phyloP scores from a whole-genome alignment of 2,329 filamentous ascomycete genomes.

The Phoma herbarum region DNA sequence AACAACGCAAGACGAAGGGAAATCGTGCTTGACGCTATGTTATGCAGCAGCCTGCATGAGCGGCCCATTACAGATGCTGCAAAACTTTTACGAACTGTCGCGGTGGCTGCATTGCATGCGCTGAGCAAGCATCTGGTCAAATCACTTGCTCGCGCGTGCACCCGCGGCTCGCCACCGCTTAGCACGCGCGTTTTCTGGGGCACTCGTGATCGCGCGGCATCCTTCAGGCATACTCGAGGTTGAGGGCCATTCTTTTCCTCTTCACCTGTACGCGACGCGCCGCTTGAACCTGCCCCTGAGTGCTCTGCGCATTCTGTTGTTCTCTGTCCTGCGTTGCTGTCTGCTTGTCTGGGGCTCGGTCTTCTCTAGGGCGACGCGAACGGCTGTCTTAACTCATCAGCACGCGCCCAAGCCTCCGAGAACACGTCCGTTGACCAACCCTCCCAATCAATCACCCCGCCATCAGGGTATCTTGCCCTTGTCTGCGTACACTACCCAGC shows the following conservation, averaged over 20 bases:
- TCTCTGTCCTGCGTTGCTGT: slow-evolving; percentile 15
- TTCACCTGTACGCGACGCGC: slow-evolving; percentile 32
- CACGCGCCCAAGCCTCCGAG: slow-evolving; percentile 26
- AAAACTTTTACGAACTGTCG: slow-evolving; percentile 27
- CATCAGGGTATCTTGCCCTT: slow-evolving; percentile 19
- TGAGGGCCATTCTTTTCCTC: slow-evolving; percentile 17
- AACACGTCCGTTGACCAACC: slow-evolving; percentile 25
- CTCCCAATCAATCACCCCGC: slow-evolving; percentile 21
- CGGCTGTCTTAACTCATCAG: slow-evolving; percentile 23
- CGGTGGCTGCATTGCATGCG: slow-evolving; percentile 31
- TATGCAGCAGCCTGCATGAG: slow-evolving; percentile 20
- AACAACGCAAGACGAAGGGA: slow-evolving; percentile 1
- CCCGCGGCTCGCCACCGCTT: slow-evolving; percentile 25
- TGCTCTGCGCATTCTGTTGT: slow-evolving; percentile 13
- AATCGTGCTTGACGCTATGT: slow-evolving; percentile 16
- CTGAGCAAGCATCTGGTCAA: slow-evolving; percentile 21
- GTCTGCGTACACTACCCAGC: slow-evolving; percentile 10
- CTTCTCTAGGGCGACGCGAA: slow-evolving; percentile 21
- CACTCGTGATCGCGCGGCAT: slow-evolving; percentile 34
- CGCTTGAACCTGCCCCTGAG: slow-evolving; percentile 14
- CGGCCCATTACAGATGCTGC: slow-evolving; percentile 12
- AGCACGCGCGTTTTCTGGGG: slow-evolving; percentile 30
- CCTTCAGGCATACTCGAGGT: slow-evolving; percentile 27
- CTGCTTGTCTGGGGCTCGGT: slow-evolving; percentile 11
- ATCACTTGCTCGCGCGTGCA: slow-evolving; percentile 24